phyloP scores from a whole-genome alignment of 2,329 filamentous ascomycete genomes.

The Arthroderma sp. region DNA sequence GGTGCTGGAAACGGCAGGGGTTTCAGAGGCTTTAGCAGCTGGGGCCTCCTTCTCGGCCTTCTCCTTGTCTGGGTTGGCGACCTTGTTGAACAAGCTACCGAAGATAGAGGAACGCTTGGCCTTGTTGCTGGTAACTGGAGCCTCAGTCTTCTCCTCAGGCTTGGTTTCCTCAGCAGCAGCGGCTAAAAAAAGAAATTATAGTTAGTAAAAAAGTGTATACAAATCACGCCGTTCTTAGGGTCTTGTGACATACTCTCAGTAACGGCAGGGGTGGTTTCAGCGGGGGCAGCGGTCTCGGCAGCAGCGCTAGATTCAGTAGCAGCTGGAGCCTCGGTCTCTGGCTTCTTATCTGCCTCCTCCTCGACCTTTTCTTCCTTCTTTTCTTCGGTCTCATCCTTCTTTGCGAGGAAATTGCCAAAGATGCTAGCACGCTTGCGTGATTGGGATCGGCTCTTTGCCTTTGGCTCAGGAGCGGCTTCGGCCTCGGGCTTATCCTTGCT shows the following conservation, averaged over 20 bases:
- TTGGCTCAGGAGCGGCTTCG: slow-evolving; percentile 22
- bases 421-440: slow-evolving; percentile 49
- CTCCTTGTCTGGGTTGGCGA: slow-evolving; percentile 27
- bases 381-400: slow-evolving; percentile 44
- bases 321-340: slow-evolving; percentile 26
- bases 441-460: slow-evolving; percentile 41
- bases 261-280: slow-evolving; percentile 23
- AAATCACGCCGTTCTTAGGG: slow-evolving; percentile 6
- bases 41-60: slow-evolving; percentile 37
- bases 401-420: slow-evolving; percentile 45
- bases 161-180: slow-evolving; percentile 38
- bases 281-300: slow-evolving; percentile 25
- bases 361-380: slow-evolving; percentile 22
- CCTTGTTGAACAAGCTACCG: slow-evolving; percentile 63
- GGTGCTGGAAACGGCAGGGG: slow-evolving; percentile 33
- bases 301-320: slow-evolving; percentile 29
- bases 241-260: slow-evolving; percentile 17
- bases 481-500: slow-evolving; percentile 23
- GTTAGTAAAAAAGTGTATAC: neutral
- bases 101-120: slow-evolving; percentile 78
- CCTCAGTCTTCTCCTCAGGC: slow-evolving; percentile 31
- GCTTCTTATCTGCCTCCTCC: slow-evolving; percentile 25
- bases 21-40: slow-evolving; percentile 34
- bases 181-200: slow-evolving; percentile 17
- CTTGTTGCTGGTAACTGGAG: slow-evolving; percentile 40